Base-by-base conservation (phyloP, 768 basidiomycete genomes). In the Macrolepiota albuminosa region DNA sequence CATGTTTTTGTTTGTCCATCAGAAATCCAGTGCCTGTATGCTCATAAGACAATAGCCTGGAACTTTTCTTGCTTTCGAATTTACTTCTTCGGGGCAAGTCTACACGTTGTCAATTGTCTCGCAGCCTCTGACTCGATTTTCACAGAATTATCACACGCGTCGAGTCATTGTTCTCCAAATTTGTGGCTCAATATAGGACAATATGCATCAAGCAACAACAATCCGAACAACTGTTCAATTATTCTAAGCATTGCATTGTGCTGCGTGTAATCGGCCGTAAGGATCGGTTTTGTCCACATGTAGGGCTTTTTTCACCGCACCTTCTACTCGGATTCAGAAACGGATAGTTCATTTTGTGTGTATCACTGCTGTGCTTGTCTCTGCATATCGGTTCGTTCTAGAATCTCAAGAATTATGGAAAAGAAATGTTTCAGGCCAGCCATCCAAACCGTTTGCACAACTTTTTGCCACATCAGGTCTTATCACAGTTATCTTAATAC, bases 381-480 rank as follows among this genome's bases (percentile, higher is more conserved):
- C 50, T 45, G 9, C 29, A 40, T 59, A 54, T 34, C 42, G 53
- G 49, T 61, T 47, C 56, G 57, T 54, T 60, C 55, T 39, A 61
- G 45, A 56, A 60, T 46, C 43, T 33, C 54, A 49, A 58, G 29
- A 34, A 56, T 34, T 57, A 31, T 18, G 31, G 45, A 4, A 36
- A 64, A 57, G 54, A 40, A 51, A 64, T 61, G 37, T 57, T 46
- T 48, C 57, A 58, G 48, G 62, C 60, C 65, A 66, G 65, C 67
- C 62, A 56, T 57, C 14, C 54, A 58, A 55, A 29, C 39, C 29
- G 49, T 40, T 9, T 43, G 46, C 47, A 56, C 59, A 50, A 60
- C 39, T 21, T 56, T 60, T 56, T 42, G 42, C 59, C 37, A 63
- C 60, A 55, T 54, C 33, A 58, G 43, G 21, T 47, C 21, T 16